Evolutionary conservation across 257 asterid genomes (phyloP).

Genomic region (Solanum tarijense): DNA sequence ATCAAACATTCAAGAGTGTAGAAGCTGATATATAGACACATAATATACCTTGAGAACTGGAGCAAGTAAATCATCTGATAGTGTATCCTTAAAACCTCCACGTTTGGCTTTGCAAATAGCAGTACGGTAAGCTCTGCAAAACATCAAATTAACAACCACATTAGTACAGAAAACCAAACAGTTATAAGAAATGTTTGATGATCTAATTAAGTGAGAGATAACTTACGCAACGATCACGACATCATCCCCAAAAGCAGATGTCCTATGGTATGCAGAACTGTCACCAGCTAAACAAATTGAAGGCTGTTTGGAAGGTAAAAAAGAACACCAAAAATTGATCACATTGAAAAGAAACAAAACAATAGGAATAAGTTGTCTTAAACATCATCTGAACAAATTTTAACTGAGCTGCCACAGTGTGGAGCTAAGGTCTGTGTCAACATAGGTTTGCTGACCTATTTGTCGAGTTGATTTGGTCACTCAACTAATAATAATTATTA

Average conservation of each 20-base stretch:
- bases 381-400: neutral
- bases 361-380: neutral
- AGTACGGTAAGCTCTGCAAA: conserved; percentile 66
- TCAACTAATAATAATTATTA: neutral
- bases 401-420: neutral
- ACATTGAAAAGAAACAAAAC: neutral
- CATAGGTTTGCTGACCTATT: neutral
- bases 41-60: conserved; percentile 66
- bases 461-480: neutral
- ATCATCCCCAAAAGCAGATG: conserved; percentile 69
- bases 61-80: conserved; percentile 86
- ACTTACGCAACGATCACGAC: conserved; percentile 89
- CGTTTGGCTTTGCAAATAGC: conserved; percentile 75
- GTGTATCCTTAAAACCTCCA: conserved; percentile 90
- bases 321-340: neutral
- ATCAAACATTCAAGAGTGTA: neutral
- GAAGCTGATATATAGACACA: neutral
- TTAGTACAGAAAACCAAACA: neutral
- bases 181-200: neutral
- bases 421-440: neutral
- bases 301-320: conserved; percentile 29
- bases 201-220: conserved; percentile 4
- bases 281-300: conserved; percentile 49
- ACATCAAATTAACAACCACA: neutral
- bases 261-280: conserved; percentile 27